Conservation (phyloP, 2,329 filamentous ascomycete species). For the Apiospora saccharicola region DNA sequence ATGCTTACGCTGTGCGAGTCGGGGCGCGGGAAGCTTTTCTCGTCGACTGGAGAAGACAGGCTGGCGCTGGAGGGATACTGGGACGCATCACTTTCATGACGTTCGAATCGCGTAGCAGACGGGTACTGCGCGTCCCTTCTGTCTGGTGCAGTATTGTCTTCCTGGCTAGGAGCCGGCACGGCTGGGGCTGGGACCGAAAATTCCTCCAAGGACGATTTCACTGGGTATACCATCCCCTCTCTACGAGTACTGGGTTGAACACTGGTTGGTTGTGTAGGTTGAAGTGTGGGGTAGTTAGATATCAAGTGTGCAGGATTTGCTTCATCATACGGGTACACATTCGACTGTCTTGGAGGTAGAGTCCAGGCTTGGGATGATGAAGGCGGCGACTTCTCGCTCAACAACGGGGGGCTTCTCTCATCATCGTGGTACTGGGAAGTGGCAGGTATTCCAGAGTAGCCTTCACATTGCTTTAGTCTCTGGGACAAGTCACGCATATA, state of each 20-base stretch:
- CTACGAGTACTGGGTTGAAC: slow-evolving; percentile 42
- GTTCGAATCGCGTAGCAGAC: background rate
- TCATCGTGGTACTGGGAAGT: slow-evolving; percentile 36
- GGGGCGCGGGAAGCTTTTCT: slow-evolving; percentile 26
- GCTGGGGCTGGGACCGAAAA: slow-evolving; percentile 35
- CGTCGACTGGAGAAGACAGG: slow-evolving; percentile 31
- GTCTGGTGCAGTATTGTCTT: background rate
- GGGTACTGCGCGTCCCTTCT: background rate
- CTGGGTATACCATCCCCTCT: slow-evolving; percentile 52
- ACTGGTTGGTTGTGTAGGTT: slow-evolving; percentile 41
- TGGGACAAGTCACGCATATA: background rate
- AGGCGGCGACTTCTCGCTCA: slow-evolving; percentile 36
- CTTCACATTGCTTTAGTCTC: slow-evolving; percentile 36
- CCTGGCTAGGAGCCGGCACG: background rate
- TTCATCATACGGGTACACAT: slow-evolving; percentile 42
- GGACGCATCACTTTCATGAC: slow-evolving; percentile 23
- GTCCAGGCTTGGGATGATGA: slow-evolving; percentile 36
- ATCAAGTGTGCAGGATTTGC: slow-evolving; percentile 41
- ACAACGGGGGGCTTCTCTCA: slow-evolving; percentile 34
- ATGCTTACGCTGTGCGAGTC: slow-evolving; percentile 33
- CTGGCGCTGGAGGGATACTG: slow-evolving; percentile 33
- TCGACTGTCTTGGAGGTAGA: slow-evolving; percentile 37
- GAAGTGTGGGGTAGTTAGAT: slow-evolving; percentile 46
- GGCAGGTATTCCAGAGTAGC: slow-evolving; percentile 39
- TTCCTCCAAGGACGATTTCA: slow-evolving; percentile 31